Conservation (phyloP, 2,329 filamentous ascomycete genomes). For the Dendrostoma leiphaemia region DNA sequence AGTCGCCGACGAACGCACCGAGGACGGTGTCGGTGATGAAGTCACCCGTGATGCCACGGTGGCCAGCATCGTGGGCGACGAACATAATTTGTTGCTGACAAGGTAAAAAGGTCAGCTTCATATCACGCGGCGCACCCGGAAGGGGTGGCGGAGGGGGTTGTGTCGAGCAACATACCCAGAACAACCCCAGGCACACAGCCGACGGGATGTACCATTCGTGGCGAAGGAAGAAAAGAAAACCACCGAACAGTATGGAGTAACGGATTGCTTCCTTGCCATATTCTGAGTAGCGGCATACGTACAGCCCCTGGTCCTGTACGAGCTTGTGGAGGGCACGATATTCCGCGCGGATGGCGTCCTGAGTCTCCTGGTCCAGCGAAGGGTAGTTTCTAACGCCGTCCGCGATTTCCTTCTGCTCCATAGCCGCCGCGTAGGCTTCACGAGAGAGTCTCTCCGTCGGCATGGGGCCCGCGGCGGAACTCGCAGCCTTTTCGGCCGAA, state of each 20-base stretch:
- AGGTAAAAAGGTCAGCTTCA: background rate
- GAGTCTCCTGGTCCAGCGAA: slow-evolving; percentile 51
- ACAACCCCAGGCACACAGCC: slow-evolving; percentile 57
- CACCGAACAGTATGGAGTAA: slow-evolving; percentile 48
- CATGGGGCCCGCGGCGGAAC: background rate
- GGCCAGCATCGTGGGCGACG: slow-evolving; percentile 63
- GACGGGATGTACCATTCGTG: slow-evolving; percentile 56
- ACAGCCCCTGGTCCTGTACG: slow-evolving; percentile 54
- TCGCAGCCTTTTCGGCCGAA: background rate
- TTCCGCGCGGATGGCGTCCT: slow-evolving; percentile 52
- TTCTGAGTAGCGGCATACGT: slow-evolving; percentile 55
- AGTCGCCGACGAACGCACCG: slow-evolving; percentile 62
- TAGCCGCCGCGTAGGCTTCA: slow-evolving; percentile 18
- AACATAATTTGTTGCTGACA: slow-evolving; percentile 69
- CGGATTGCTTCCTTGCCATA: slow-evolving; percentile 59
- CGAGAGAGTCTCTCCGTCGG: slow-evolving; percentile 12
- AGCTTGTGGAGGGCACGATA: slow-evolving; percentile 56
- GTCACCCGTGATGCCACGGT: slow-evolving; percentile 60
- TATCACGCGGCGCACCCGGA: background rate
- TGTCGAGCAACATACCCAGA: slow-evolving; percentile 48
- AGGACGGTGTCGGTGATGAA: slow-evolving; percentile 59
- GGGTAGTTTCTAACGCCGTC: slow-evolving; percentile 41
- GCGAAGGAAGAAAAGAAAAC: slow-evolving; percentile 45
- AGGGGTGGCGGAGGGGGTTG: background rate
- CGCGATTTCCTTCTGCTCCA: slow-evolving; percentile 19